Evolutionary conservation across 306 rosid genomes (phyloP).

Genomic region (Alnus glutinosa): DNA sequence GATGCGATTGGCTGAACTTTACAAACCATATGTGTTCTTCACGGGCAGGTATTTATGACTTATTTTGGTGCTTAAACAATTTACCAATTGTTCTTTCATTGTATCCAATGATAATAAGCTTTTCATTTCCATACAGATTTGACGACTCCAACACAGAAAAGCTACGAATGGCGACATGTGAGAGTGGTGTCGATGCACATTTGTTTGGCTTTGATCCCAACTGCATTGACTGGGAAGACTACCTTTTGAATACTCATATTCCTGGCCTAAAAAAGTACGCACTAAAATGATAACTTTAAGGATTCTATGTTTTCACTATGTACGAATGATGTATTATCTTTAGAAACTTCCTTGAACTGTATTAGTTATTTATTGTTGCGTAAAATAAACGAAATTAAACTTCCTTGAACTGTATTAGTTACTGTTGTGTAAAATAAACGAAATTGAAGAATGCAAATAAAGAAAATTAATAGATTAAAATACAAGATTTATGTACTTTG

Average conservation of each 20-base stretch:
- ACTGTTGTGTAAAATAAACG: too few species aligned
- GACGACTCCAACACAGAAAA: conserved; percentile 43
- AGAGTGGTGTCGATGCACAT: not conserved
- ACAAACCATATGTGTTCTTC: conserved; percentile 34
- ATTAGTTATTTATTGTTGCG: not conserved
- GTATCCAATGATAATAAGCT: not conserved
- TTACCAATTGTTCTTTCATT: not conserved
- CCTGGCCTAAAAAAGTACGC: conserved; percentile 42
- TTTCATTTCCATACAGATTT: conserved; percentile 32
- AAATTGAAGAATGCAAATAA: too few species aligned
- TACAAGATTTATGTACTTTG: too few species aligned
- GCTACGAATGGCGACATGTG: conserved; percentile 8
- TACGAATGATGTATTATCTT: not conserved
- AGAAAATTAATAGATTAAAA: too few species aligned
- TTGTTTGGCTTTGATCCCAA: conserved; percentile 38
- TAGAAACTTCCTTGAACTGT: not conserved
- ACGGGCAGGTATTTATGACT: conserved; percentile 31
- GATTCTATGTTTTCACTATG: not conserved
- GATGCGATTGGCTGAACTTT: conserved; percentile 32
- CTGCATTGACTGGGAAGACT: conserved; percentile 46
- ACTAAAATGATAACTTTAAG: not conserved
- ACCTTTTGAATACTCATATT: conserved; percentile 41
- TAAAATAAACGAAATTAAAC: not conserved
- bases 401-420: not conserved
- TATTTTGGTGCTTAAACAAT: not conserved